Conservation (phyloP, 2,329 filamentous ascomycete genomes). For the Colletotrichum simmondsii region DNA sequence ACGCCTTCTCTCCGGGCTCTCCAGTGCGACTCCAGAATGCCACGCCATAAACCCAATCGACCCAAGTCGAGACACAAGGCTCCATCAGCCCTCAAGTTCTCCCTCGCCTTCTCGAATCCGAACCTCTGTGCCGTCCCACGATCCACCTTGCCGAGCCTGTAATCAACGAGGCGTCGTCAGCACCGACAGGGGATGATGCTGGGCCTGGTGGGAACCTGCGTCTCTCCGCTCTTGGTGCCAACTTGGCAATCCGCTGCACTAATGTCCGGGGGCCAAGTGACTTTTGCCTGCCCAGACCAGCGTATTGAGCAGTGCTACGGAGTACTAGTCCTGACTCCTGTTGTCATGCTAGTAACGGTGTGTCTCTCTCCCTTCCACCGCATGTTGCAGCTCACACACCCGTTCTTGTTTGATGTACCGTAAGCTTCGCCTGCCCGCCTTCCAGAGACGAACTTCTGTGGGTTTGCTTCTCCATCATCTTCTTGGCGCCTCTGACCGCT, state of each 20-base stretch:
- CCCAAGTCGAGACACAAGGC: conserved; percentile 2
- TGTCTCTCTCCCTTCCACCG: conserved; percentile 5
- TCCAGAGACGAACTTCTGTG: neutral
- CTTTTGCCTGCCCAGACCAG: neutral
- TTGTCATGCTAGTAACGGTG: neutral
- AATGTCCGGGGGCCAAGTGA: neutral
- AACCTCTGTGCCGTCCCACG: conserved; percentile 15
- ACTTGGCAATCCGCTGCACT: conserved; percentile 26
- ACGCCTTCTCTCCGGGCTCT: neutral
- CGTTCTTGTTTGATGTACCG: conserved; percentile 12
- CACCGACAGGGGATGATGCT: conserved; percentile 23
- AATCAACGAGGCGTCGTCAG: conserved; percentile 34
- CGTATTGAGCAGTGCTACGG: neutral
- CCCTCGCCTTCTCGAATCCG: conserved; percentile 25
- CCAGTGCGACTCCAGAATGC: neutral
- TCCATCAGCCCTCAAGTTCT: neutral
- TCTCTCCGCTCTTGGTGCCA: conserved; percentile 30
- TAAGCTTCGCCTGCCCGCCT: neutral
- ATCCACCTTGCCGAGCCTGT: conserved; percentile 33
- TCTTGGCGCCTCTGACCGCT: conserved; percentile 14
- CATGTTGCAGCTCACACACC: conserved; percentile 9
- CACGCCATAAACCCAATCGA: conserved; percentile 4
- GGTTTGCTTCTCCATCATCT: neutral
- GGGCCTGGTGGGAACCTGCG: conserved; percentile 19
- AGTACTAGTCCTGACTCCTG: neutral